Conservation (phyloP, 805 yeast genomes). For the Candida easanensis region DNA sequence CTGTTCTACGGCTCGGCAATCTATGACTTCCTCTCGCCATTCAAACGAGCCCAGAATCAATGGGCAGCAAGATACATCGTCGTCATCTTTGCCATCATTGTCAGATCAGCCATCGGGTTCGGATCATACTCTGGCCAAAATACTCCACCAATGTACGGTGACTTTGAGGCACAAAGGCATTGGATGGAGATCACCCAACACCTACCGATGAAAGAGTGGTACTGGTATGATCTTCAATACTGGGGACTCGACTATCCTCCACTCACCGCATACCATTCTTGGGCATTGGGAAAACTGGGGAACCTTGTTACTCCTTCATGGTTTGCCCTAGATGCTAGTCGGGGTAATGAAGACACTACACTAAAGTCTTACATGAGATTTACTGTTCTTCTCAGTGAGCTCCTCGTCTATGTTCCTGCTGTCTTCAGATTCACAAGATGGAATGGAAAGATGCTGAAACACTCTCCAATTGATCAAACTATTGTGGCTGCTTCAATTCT, state of each 20-base stretch:
- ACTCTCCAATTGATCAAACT: conserved; percentile 71
- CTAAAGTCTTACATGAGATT: conserved; percentile 84
- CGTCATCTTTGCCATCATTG: conserved; percentile 66
- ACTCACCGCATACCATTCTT: conserved; percentile 90
- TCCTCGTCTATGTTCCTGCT: conserved; percentile 74
- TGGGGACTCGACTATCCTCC: conserved; percentile 99
- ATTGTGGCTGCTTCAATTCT: conserved; percentile 75
- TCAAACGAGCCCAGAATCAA: conserved; percentile 78
- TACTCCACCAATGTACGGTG: conserved; percentile 83
- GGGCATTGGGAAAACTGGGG: conserved; percentile 74
- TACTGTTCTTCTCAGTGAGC: conserved; percentile 74
- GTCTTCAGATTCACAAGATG: conserved; percentile 67
- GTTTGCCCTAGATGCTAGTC: conserved; percentile 70
- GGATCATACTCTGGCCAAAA: conserved; percentile 81
- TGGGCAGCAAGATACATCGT: conserved; percentile 86
- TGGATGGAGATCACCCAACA: conserved; percentile 92
- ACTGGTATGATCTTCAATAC: conserved; percentile 80
- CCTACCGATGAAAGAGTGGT: conserved; percentile 78
- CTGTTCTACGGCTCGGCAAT: conserved; percentile 60
- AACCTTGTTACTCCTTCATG: conserved; percentile 58
- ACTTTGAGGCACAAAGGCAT: conserved; percentile 96
- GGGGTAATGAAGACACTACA: conserved; percentile 69
- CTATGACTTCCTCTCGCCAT: conserved; percentile 73
- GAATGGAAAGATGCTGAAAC: conserved; percentile 58
- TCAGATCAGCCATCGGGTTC: conserved; percentile 81